Evolutionary conservation across 495 filamentous ascomycete species (phyloP), one percentile per base, ranked within the genome.

Genomic region (Xylaria palmicola): DNA sequence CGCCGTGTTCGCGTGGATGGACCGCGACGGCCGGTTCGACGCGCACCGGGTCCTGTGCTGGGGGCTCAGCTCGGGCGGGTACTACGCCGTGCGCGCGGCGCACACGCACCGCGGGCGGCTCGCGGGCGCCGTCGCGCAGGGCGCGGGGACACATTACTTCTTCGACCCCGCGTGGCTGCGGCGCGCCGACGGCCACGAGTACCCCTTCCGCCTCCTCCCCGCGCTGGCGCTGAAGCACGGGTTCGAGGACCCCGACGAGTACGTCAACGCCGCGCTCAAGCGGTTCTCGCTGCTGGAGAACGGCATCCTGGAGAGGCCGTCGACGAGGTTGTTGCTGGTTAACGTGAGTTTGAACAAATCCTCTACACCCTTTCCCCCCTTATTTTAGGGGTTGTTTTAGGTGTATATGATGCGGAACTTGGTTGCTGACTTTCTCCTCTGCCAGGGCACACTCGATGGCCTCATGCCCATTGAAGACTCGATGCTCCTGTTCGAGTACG

Each of bases 391-490:
- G 30, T 34, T 32, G 45, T 30, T 5, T 34, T 6, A 9, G 17
- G n/a, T n/a, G 10, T 32, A 12, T 24, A 4, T 36, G 6, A 17
- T 22, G 3, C 40, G 63, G 34, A 1, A n/a, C n/a, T 37, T 56
- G 30, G 57, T 54, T 40, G 29, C 39, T 26, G 15, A 45, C 68
- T 70, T 37, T 71, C 62, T 26, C 37, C 2, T 6, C 36, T n/a
- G 34, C 27, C 30, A 88, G 83, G 88, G 89, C 12, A 83, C 82
- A 8, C 76, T 83, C 34, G 88, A 91, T 61, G 88, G 87, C 7
- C 79, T 92, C 47, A 89, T 90, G 74, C 90, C 90, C 0, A 88
- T 92, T 58, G 89, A 92, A 64, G 89, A 92, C 69, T 91, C 80
- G 60, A 85, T 83, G 69, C 74, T 86, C 64, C 75, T 85, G 15